Evolutionary conservation across 768 basidiomycete genomes (phyloP).

Genomic region (Clitopilus hobsonii): DNA sequence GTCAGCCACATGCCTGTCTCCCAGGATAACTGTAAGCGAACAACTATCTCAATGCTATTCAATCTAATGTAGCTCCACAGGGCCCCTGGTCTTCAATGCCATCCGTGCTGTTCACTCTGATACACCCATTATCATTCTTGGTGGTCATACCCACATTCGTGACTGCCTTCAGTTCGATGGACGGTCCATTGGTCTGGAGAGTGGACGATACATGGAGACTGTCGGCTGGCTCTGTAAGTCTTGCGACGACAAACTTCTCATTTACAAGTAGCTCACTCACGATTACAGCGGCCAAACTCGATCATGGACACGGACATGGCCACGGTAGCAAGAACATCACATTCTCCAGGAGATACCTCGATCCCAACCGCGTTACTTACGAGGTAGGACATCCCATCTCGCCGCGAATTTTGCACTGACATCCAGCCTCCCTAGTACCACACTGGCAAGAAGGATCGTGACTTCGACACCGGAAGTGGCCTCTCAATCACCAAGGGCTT

Average conservation of each 20-base stretch:
- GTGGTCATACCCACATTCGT: slow-evolving; percentile 77
- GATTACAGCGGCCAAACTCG: slow-evolving; percentile 41
- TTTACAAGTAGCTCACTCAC: not conserved
- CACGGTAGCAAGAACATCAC: slow-evolving; percentile 38
- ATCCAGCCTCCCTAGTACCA: slow-evolving; percentile 49
- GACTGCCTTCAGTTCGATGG: slow-evolving; percentile 71
- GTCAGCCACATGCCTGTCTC: slow-evolving; percentile 79
- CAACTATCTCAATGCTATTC: not conserved
- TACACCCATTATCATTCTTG: slow-evolving; percentile 83
- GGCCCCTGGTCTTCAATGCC: slow-evolving; percentile 69
- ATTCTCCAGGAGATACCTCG: slow-evolving; percentile 71
- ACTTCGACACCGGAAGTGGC: slow-evolving; percentile 62
- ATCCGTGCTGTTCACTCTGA: slow-evolving; percentile 66
- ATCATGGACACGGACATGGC: slow-evolving; percentile 5
- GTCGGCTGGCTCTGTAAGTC: slow-evolving; percentile 71
- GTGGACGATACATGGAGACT: slow-evolving; percentile 92
- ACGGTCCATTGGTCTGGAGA: slow-evolving; percentile 75
- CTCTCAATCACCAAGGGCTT: slow-evolving; percentile 51
- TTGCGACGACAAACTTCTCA: not conserved
- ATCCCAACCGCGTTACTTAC: slow-evolving; percentile 74
- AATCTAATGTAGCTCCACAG: slow-evolving; percentile 26
- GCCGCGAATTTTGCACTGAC: not conserved
- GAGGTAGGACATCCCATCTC: slow-evolving; percentile 36
- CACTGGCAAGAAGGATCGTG: slow-evolving; percentile 39
- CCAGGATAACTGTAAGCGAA: slow-evolving; percentile 56